Conservation (phyloP, 2,329 filamentous ascomycete species). For the Colletotrichum plurivorum region DNA sequence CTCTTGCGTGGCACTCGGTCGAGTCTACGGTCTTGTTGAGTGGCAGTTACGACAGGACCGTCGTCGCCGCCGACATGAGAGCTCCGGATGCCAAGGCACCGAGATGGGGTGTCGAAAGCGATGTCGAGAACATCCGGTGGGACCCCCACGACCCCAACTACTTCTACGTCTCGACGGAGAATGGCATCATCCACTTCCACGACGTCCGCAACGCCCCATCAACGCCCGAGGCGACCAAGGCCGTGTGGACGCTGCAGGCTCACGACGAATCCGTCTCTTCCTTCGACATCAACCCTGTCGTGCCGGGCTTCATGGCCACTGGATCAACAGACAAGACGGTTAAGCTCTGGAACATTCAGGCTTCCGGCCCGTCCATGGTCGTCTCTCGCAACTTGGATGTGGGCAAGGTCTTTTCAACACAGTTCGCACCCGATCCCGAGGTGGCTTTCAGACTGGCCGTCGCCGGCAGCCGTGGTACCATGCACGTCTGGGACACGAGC, state of each 20-base stretch:
- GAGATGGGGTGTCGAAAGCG: slow-evolving; percentile 94
- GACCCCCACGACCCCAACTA: slow-evolving; percentile 92
- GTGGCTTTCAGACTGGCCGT: slow-evolving; percentile 94
- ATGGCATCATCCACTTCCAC: slow-evolving; percentile 91
- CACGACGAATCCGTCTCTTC: slow-evolving; percentile 93
- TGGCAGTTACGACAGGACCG: slow-evolving; percentile 94
- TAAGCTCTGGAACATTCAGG: slow-evolving; percentile 94
- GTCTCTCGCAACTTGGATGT: slow-evolving; percentile 93
- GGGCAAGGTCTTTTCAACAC: slow-evolving; percentile 92
- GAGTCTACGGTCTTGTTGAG: slow-evolving; percentile 92
- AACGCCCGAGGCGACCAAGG: slow-evolving; percentile 81
- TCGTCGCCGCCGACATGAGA: slow-evolving; percentile 97
- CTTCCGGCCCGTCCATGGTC: slow-evolving; percentile 88
- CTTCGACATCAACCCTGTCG: slow-evolving; percentile 90
- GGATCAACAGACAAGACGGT: slow-evolving; percentile 95
- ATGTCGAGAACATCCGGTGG: slow-evolving; percentile 94
- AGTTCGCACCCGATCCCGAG: slow-evolving; percentile 90
- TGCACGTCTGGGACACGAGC: slow-evolving; percentile 96
- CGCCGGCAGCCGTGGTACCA: slow-evolving; percentile 91
- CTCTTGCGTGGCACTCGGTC: slow-evolving; percentile 90
- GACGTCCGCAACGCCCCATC: slow-evolving; percentile 84
- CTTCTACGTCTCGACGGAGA: slow-evolving; percentile 97
- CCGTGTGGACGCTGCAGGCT: slow-evolving; percentile 94
- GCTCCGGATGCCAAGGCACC: slow-evolving; percentile 86
- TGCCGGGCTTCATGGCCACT: slow-evolving; percentile 94